These are phyloP conservation scores for Eustoma russellianum DNA, from an alignment of 257 asterid genomes.

Conservation along the genomic window DNA sequence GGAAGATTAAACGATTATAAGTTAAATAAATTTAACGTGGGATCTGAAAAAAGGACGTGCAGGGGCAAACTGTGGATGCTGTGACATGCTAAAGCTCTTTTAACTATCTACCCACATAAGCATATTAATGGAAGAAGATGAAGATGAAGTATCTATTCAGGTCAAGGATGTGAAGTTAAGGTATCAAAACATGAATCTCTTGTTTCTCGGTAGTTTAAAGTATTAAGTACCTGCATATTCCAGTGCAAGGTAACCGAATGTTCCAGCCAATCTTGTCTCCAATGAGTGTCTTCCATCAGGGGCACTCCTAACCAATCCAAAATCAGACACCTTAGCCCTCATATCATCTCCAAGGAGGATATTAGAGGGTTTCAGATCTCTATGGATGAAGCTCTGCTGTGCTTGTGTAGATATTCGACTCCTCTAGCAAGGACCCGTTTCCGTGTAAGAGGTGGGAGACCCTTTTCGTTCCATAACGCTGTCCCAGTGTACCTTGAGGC, in stretches of 20 bases:
- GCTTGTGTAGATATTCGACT: conserved; percentile 82
- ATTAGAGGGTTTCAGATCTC: conserved; percentile 87
- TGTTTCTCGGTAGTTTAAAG: not conserved
- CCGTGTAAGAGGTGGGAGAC: conserved; percentile 44
- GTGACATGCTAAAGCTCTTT: not conserved
- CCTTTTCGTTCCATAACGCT: conserved; percentile 33
- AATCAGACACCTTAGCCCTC: conserved; percentile 94
- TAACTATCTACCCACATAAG: not conserved
- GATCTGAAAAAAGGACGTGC: too few species aligned
- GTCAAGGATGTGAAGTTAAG: too few species aligned
- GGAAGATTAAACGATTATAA: too few species aligned
- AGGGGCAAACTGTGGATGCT: too few species aligned
- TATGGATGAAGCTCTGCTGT: conserved; percentile 75
- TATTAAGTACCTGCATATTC: conserved; percentile 65
- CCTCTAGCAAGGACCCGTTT: conserved; percentile 86
- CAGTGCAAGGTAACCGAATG: conserved; percentile 95
- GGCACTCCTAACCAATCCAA: conserved; percentile 76
- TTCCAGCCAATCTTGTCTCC: conserved; percentile 79
- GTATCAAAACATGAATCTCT: not conserved
- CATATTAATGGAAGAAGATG: not conserved
- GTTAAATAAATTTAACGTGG: too few species aligned
- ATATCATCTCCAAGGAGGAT: conserved; percentile 72
- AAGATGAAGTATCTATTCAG: not conserved
- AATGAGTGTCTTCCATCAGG: conserved; percentile 52
- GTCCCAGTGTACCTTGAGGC: conserved; percentile 77